phyloP scores from a whole-genome alignment of 306 rosid genomes.

The Clitoria ternatea region DNA sequence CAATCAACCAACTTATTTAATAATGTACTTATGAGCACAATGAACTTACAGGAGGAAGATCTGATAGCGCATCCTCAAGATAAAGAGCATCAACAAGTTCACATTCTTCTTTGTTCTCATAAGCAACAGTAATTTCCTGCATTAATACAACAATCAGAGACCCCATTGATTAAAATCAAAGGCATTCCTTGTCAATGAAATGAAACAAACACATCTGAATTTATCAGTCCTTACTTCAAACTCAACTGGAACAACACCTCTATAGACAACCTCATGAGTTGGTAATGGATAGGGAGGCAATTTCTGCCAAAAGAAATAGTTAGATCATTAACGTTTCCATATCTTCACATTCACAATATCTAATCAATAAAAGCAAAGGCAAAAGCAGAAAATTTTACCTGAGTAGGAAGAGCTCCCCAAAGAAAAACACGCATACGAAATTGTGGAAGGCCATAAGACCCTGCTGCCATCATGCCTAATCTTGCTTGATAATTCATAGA shows the following conservation, averaged over 20 bases:
- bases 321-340: neutral
- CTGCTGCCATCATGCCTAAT: constrained; percentile 84
- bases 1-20: neutral
- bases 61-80: constrained; percentile 39
- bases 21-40: neutral
- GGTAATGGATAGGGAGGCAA: constrained; percentile 50
- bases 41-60: constrained; percentile 40
- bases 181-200: no score
- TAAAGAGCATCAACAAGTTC: constrained; percentile 26
- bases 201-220: neutral
- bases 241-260: constrained; percentile 29
- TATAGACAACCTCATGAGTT: constrained; percentile 40
- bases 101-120: constrained; percentile 4
- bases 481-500: constrained; percentile 72
- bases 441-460: constrained; percentile 80
- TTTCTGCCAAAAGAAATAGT: constrained; percentile 11
- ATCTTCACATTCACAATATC: neutral
- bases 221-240: constrained; percentile 35
- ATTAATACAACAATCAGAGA: neutral
- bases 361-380: neutral
- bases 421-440: constrained; percentile 77
- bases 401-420: constrained; percentile 71
- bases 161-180: neutral
- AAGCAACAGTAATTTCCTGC: constrained; percentile 42
- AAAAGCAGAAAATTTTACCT: constrained; percentile 29